Conservation (phyloP, 352 stramenopile genomes). For the Globisporangium iwayamae region DNA sequence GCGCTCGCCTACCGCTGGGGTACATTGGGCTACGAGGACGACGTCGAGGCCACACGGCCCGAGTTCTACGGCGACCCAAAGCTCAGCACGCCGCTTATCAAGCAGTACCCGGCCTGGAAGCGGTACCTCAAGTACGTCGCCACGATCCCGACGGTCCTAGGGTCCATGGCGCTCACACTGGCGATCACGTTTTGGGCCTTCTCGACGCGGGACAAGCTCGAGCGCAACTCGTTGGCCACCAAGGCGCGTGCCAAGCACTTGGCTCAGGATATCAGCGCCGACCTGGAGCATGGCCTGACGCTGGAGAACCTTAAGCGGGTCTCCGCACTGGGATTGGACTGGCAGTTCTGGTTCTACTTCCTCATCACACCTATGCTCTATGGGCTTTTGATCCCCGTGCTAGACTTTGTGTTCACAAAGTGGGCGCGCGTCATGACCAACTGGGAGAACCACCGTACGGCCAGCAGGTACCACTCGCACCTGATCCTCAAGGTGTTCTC, state of each 20-base stretch:
- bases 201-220: conserved; percentile 71
- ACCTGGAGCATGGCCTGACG: conserved; percentile 46
- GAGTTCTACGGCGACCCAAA: conserved; percentile 71
- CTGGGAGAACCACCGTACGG: conserved; percentile 91
- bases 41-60: conserved; percentile 73
- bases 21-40: conserved; percentile 88
- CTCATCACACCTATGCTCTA: conserved; percentile 85
- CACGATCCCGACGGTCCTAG: conserved; percentile 60
- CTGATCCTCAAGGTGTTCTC: conserved; percentile 99
- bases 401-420: conserved; percentile 81
- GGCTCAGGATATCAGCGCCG: conserved; percentile 40
- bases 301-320: conserved; percentile 53
- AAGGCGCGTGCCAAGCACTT: conserved; percentile 38
- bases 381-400: conserved; percentile 74
- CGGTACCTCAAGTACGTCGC: conserved; percentile 69
- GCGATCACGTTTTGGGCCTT: conserved; percentile 66
- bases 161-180: conserved; percentile 56
- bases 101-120: conserved; percentile 72
- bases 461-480: conserved; percentile 81
- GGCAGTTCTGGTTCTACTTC: conserved; percentile 84
- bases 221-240: conserved; percentile 43
- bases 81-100: conserved; percentile 26
- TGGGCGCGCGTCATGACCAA: conserved; percentile 90
- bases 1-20: conserved; percentile 87
- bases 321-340: conserved; percentile 59